Evolutionary conservation across 1,284 basidiomycete species (phyloP).

Genomic region (Caloboletus firmus): DNA sequence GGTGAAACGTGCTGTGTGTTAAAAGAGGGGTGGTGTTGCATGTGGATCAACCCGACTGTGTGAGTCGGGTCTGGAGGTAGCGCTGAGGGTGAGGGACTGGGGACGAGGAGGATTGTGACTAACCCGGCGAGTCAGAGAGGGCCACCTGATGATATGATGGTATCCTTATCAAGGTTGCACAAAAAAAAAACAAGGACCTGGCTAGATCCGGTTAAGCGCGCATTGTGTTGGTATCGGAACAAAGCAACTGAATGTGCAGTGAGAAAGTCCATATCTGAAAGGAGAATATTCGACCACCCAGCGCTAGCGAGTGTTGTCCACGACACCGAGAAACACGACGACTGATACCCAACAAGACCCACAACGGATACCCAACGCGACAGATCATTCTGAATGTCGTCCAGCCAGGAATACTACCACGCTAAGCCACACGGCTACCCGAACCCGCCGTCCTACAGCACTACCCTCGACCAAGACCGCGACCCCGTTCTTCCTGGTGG

Average conservation of each 20-base stretch:
- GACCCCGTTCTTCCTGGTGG: constrained; percentile 36
- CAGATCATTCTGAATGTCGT: constrained; percentile 25
- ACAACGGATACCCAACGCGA: constrained; percentile 19
- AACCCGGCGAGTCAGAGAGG: too few relatives aligned
- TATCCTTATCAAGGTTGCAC: too few relatives aligned
- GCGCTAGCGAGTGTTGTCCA: neutral
- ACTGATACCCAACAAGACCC: constrained; percentile 18
- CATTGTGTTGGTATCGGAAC: neutral
- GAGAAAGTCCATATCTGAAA: neutral
- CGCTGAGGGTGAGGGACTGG: neutral
- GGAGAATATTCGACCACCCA: constrained; percentile 1
- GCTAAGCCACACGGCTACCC: constrained; percentile 9
- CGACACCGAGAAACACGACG: constrained; percentile 5
- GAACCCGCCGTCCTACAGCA: constrained; percentile 14
- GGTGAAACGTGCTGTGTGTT: neutral
- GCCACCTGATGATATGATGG: too few relatives aligned
- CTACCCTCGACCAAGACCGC: constrained; percentile 23
- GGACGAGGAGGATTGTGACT: too few relatives aligned
- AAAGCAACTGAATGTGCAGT: neutral
- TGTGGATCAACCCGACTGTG: neutral
- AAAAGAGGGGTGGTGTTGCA: neutral
- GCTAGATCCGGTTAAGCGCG: too few relatives aligned
- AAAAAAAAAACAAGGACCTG: too few relatives aligned
- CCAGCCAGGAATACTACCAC: constrained; percentile 29
- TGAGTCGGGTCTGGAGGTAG: neutral